Evolutionary conservation across 352 stramenopile genomes (phyloP), one percentile per base, ranked within the genome.

Genomic region (Blastocystis sp.): DNA sequence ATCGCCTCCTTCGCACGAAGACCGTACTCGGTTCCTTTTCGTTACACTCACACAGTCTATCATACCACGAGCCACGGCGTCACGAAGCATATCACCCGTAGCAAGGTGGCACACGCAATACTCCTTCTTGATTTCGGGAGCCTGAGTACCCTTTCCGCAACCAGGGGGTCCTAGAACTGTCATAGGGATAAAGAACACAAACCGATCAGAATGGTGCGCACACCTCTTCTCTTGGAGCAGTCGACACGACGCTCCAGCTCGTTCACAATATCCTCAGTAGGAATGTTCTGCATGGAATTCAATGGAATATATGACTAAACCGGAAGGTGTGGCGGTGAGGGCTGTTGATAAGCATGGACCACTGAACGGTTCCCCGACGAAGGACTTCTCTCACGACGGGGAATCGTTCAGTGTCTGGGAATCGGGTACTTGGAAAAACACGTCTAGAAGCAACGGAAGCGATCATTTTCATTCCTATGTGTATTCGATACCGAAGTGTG

Each of bases 21-120:
- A 40, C 91, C 91, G 40, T 93, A 87, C 21, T 90, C 86, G 4
- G 88, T 93, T 71, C 88, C 88, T 88, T 32, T 89, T 89, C 3
- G 90, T 48, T 32, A 48, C 8, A 6, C 61, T 24, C 21, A 53
- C 11, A 73, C 4, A 32, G n/a, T n/a, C 14, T 36, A 9, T 24
- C 36, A 8, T 98, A 87, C 96, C 94, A 18, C 92, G 92, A n/a
- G 91, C 89, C 48, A 99, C 96, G 49, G 96, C 96, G 1, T 93
- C 94, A 87, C 97, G 94, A 59, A 99, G 91, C 92, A 99, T 99
- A 88, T 99, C 97, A 77, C 97, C 96, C 6, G 96, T 99, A 34
- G 95, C 95, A 87, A 99, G 89, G 91, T 99, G 96, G 89, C 92
- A 97, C 86, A 97, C 89, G 87, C 96, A 97, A 88, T 98, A 97